Conservation (phyloP, 148 eudicot species). For the Rhododendron mucronatum region DNA sequence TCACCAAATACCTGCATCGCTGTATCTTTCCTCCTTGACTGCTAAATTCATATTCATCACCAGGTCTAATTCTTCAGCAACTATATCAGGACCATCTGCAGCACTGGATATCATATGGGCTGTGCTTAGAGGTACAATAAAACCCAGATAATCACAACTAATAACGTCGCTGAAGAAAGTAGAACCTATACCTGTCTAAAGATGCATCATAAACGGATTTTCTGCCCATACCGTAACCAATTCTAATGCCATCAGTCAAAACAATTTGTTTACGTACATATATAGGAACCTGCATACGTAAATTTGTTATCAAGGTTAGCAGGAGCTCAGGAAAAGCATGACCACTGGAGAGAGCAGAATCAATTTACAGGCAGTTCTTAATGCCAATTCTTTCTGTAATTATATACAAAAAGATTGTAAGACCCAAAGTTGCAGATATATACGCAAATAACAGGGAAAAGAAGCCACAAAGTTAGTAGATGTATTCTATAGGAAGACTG, state of each 20-base stretch:
- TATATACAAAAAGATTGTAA: neutral
- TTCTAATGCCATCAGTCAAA: slow-evolving; percentile 57
- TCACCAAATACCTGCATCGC: slow-evolving; percentile 56
- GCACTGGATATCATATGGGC: slow-evolving; percentile 40
- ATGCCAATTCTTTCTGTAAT: neutral
- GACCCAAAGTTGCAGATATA: neutral
- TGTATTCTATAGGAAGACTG: neutral
- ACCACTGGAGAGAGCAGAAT: neutral
- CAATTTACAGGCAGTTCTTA: neutral
- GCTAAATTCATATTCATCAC: slow-evolving; percentile 57
- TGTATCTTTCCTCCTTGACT: slow-evolving; percentile 65
- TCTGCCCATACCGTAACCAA: slow-evolving; percentile 44
- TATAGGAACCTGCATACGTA: slow-evolving; percentile 56
- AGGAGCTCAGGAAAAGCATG: neutral
- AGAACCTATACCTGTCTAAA: slow-evolving; percentile 53
- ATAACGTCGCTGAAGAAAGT: neutral
- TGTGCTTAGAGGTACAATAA: slow-evolving; percentile 8
- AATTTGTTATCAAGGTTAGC: neutral
- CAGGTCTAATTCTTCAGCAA: slow-evolving; percentile 53
- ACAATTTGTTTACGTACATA: slow-evolving; percentile 65
- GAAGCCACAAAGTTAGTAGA: neutral
- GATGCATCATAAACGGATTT: slow-evolving; percentile 59
- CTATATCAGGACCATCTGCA: slow-evolving; percentile 58
- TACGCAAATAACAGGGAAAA: neutral
- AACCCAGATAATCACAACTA: neutral